phyloP scores from a whole-genome alignment of 345 rosid species.

The Cardiospermum halicacabum region DNA sequence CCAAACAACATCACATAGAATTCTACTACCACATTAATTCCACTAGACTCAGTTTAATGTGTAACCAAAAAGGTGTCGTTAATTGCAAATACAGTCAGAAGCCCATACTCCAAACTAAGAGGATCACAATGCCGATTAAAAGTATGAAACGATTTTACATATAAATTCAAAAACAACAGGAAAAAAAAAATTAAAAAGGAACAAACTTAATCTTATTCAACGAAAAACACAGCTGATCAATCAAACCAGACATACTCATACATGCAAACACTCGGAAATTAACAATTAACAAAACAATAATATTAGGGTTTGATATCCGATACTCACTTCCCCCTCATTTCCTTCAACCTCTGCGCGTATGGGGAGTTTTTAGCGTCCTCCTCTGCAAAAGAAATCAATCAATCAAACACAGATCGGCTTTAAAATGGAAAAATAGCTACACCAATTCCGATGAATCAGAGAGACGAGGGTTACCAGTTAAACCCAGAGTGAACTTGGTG shows the following conservation, averaged over 20 bases:
- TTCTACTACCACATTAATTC: no score
- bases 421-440: background rate
- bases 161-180: background rate
- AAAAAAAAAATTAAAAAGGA: no score
- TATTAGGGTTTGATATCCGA: background rate
- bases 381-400: conserved; percentile 1
- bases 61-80: no score
- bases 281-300: background rate
- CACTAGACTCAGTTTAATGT: no score
- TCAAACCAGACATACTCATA: background rate
- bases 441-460: background rate
- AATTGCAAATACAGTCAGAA: no score
- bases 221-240: background rate
- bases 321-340: conserved; percentile 6
- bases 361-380: conserved; percentile 15
- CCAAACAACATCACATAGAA: no score
- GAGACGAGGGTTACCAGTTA: conserved; percentile 46
- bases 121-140: no score
- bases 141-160: background rate
- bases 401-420: background rate
- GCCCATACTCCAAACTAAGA: no score
- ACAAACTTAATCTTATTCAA: background rate
- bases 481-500: conserved; percentile 62
- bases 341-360: conserved; percentile 13
- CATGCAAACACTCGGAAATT: background rate